A percentile compares a stretch with the other conserved stretches of the same genome.
Conservation (phyloP, 345 rosid species). For the Xanthoceras sorbifolium region DNA sequence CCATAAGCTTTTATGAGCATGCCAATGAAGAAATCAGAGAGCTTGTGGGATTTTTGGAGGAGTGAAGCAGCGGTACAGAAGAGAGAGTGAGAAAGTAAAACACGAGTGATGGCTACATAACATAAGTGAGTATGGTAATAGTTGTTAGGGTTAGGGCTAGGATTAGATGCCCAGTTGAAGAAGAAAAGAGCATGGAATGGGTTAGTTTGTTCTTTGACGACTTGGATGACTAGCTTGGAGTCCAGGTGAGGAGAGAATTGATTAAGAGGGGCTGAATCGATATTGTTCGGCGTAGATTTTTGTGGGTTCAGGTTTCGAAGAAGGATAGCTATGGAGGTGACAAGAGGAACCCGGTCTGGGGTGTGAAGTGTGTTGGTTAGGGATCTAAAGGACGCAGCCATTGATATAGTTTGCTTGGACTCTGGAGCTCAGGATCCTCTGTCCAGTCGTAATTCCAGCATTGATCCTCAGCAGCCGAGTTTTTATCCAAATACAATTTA, state of each 20-base stretch:
- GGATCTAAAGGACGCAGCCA: not conserved
- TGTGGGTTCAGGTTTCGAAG: conserved; percentile 31
- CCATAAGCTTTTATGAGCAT: conserved; percentile 40
- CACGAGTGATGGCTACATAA: conserved; percentile 36
- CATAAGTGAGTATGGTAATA: conserved; percentile 31
- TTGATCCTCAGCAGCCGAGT: too few species aligned
- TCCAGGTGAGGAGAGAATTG: conserved; percentile 28
- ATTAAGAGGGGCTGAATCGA: conserved; percentile 22
- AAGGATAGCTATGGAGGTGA: conserved; percentile 26
- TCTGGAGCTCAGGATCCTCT: not conserved
- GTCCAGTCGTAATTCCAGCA: too few species aligned
- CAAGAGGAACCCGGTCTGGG: conserved; percentile 6
- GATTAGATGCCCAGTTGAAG: conserved; percentile 42
- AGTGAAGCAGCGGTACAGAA: conserved; percentile 29
- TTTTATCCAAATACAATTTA: too few species aligned
- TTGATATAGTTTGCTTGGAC: not conserved
- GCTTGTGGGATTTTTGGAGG: conserved; percentile 26
- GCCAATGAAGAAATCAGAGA: conserved; percentile 34
- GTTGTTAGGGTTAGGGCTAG: conserved; percentile 28
- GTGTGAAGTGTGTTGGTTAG: not conserved
- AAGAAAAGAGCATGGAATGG: conserved; percentile 42
- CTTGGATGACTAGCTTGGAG: conserved; percentile 29
- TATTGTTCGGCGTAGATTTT: conserved; percentile 10
- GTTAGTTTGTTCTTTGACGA: conserved; percentile 30
- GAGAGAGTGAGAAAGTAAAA: conserved; percentile 36